Conservation (phyloP, 73 alveolate genomes). For the Paramecium biaurelia region DNA sequence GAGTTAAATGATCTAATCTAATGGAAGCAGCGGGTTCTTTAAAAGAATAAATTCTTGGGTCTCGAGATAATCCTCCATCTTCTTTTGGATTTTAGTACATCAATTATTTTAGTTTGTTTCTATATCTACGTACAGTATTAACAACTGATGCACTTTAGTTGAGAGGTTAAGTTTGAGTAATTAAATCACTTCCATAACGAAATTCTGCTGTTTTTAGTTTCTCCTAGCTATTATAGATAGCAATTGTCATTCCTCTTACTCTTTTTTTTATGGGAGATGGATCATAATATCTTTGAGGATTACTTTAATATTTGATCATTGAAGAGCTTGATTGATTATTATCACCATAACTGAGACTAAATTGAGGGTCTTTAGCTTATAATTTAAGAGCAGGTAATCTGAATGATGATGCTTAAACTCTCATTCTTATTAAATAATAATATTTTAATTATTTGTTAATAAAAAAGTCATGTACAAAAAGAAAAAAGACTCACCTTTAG, state of each 20-base stretch:
- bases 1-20: background rate
- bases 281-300: background rate
- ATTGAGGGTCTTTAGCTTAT: background rate
- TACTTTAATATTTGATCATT: constrained; percentile 11
- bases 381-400: constrained; percentile 28
- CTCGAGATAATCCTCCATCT: constrained; percentile 17
- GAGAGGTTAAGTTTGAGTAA: background rate
- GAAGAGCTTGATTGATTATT: constrained; percentile 33
- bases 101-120: constrained; percentile 17
- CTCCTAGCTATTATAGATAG: constrained; percentile 30
- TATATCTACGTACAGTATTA: constrained; percentile 33
- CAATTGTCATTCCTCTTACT: constrained; percentile 49
- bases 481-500: constrained; percentile 34
- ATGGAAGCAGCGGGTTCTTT: constrained; percentile 51
- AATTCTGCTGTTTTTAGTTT: constrained; percentile 29
- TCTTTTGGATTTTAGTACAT: background rate
- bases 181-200: background rate
- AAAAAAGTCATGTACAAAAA: background rate
- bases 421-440: background rate
- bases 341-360: background rate
- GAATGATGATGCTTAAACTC: constrained; percentile 35
- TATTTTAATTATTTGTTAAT: background rate
- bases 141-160: background rate
- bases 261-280: constrained; percentile 29
- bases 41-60: constrained; percentile 28